These are phyloP conservation scores for Salix brachista DNA, from an alignment of 345 rosid genomes.

Conservation along the genomic window DNA sequence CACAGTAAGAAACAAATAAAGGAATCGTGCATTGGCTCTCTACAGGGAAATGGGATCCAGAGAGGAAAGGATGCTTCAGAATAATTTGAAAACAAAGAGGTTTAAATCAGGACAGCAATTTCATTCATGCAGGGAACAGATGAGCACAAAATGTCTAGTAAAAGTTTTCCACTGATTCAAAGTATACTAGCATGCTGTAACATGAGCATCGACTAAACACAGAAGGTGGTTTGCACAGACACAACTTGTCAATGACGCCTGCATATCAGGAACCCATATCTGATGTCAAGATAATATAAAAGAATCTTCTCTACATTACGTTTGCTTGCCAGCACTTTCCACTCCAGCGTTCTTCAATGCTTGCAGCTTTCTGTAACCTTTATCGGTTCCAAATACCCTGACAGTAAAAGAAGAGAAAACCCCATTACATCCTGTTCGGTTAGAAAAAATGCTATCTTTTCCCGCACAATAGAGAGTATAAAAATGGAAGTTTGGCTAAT, in stretches of 20 bases:
- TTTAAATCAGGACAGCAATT: constrained; percentile 15
- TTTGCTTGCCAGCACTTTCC: constrained; percentile 29
- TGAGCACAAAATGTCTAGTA: constrained; percentile 11
- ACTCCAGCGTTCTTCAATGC: constrained; percentile 46
- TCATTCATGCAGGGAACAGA: constrained; percentile 22
- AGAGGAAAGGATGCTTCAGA: not conserved
- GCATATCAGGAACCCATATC: constrained; percentile 18
- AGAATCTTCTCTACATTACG: constrained; percentile 19
- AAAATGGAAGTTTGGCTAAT: not conserved
- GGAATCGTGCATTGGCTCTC: not conserved
- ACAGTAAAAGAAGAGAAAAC: not conserved
- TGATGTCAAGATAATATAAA: constrained; percentile 21
- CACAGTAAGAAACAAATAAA: not conserved
- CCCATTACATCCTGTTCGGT: not conserved
- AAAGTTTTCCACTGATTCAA: constrained; percentile 26
- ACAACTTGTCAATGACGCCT: constrained; percentile 19
- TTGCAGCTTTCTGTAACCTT: constrained; percentile 85
- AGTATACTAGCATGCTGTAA: constrained; percentile 16
- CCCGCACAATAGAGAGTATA: not conserved
- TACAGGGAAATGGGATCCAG: not conserved
- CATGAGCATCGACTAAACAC: constrained; percentile 21
- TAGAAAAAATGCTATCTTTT: not conserved
- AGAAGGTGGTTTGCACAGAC: constrained; percentile 23
- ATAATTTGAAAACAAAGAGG: not conserved
- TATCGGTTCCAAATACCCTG: constrained; percentile 96